Evolutionary conservation across 768 basidiomycete species (phyloP), one percentile per base, ranked within the genome.

Genomic region (Mycena venus): DNA sequence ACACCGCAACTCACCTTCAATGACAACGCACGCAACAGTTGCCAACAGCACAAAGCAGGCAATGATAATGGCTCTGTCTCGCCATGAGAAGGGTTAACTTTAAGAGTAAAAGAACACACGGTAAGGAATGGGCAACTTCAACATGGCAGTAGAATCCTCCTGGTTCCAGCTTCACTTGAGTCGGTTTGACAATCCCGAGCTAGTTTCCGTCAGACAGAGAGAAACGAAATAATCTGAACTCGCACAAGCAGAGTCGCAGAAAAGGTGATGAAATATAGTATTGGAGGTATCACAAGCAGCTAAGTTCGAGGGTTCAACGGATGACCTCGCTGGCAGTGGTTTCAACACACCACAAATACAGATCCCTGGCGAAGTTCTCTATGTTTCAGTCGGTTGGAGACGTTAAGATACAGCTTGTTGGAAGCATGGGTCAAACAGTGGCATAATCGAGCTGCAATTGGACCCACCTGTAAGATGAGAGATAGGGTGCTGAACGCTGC

Each of bases 111-210:
- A 38, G 36, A 38, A 38, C 71, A 1, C n/a, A 72, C 71, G 72
- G 66, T 14, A 47, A 5, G 2, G 25, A 3, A 7, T 27, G 34
- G 4, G 36, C 36, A 38, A 38, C 36, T 38, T 61, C 4, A 12
- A 73, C 12, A 29, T 63, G 66, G 15, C 72, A 68, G 51, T 73
- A 73, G 60, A 73, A 73, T 27, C 72, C 72, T 21, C 51, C 60
- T 10, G 60, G 66, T 31, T 73, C 72, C 19, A 64, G 31, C 32
- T 64, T 42, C 7, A 73, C 72, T 49, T 63, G 51, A 25, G 34
- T 11, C 5, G 66, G 60, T 17, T 55, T 38, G 29, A 2, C 31
- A 21, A 68, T 40, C 47, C 72, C 72, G 0, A 69, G 19, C 72
- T 68, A 47, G 44, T 17, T 38, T 29, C 23, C 25, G 27, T 12